Percentiles rank a stretch among this genome's conserved stretches.
These are phyloP conservation scores for Wickerhamomyces chambardii DNA, from an alignment of 805 yeast genomes.

Conservation along the genomic window DNA sequence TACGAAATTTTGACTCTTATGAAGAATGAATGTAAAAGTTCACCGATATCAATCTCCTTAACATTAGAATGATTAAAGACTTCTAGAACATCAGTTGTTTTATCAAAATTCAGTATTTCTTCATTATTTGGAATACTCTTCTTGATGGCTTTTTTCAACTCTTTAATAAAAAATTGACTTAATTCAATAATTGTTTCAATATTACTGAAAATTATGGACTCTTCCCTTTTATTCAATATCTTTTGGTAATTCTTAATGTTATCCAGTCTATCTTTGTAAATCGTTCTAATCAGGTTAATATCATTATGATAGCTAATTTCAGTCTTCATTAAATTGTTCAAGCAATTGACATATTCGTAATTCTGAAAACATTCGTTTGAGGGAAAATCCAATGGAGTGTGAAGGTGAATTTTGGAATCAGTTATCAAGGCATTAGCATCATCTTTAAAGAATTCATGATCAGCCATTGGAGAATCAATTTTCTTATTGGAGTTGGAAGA, in stretches of 20 bases:
- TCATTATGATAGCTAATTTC: slow-evolving; percentile 24
- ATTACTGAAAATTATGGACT: slow-evolving; percentile 32
- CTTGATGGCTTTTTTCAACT: slow-evolving; percentile 4
- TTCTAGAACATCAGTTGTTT: neutral
- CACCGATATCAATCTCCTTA: slow-evolving; percentile 18
- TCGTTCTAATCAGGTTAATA: slow-evolving; percentile 19
- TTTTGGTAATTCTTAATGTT: slow-evolving; percentile 19
- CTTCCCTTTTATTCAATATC: slow-evolving; percentile 25
- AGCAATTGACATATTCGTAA: slow-evolving; percentile 9
- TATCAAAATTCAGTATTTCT: neutral
- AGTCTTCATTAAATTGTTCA: slow-evolving; percentile 21
- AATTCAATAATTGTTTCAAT: slow-evolving; percentile 28
- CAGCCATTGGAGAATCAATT: slow-evolving; percentile 26
- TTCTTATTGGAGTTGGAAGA: slow-evolving; percentile 25
- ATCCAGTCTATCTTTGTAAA: slow-evolving; percentile 23
- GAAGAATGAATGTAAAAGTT: slow-evolving; percentile 20
- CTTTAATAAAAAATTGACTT: slow-evolving; percentile 21
- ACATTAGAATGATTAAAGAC: slow-evolving; percentile 3
- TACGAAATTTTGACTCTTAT: slow-evolving; percentile 24
- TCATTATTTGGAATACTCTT: neutral
- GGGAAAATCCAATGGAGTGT: no score
- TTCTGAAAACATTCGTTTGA: no score
- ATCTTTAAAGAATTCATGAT: slow-evolving; percentile 12
- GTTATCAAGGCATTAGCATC: no score
- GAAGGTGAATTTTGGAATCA: no score